Evolutionary conservation across 768 basidiomycete species (phyloP).

Genomic region (Mycena kentingensis): DNA sequence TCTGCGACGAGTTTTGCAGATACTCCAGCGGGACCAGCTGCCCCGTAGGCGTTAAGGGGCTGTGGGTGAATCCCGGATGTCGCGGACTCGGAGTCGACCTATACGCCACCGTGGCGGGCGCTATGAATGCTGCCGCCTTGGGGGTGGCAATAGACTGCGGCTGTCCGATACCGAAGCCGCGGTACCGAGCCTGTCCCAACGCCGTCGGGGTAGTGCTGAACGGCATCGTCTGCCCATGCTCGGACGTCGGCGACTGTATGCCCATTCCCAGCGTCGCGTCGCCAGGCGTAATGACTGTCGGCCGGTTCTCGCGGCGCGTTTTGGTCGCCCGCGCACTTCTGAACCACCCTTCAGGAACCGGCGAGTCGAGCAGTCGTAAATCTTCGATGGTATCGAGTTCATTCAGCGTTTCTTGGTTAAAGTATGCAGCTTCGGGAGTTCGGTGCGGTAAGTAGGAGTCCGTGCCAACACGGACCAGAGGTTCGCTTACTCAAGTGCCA

Average conservation of each 20-base stretch:
- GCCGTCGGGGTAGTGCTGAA: conserved; percentile 17
- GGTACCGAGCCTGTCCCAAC: conserved; percentile 25
- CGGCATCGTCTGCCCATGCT: conserved; percentile 4
- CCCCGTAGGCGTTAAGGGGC: conserved; percentile 13
- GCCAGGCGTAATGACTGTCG: conserved; percentile 7
- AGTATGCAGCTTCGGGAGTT: conserved; percentile 70
- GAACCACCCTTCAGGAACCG: conserved; percentile 78
- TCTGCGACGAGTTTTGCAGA: conserved; percentile 38
- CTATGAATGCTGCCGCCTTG: background rate
- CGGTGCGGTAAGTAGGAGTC: conserved; percentile 30
- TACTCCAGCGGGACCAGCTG: conserved; percentile 45
- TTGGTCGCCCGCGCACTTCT: conserved; percentile 75
- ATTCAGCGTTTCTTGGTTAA: conserved; percentile 76
- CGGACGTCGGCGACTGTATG: conserved; percentile 18
- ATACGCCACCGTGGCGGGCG: too few species aligned
- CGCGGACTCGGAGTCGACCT: too few species aligned
- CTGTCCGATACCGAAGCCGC: too few species aligned
- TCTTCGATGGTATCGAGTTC: conserved; percentile 71
- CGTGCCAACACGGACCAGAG: conserved; percentile 13
- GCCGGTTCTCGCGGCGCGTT: conserved; percentile 51
- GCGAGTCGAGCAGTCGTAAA: conserved; percentile 63
- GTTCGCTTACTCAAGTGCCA: conserved; percentile 77
- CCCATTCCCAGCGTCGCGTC: conserved; percentile 11
- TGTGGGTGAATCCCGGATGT: conserved; percentile 11
- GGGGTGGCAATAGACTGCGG: conserved; percentile 18